Evolutionary conservation across 1,139 yeast genomes (phyloP).

Genomic region (Candida buenavistaensis): DNA sequence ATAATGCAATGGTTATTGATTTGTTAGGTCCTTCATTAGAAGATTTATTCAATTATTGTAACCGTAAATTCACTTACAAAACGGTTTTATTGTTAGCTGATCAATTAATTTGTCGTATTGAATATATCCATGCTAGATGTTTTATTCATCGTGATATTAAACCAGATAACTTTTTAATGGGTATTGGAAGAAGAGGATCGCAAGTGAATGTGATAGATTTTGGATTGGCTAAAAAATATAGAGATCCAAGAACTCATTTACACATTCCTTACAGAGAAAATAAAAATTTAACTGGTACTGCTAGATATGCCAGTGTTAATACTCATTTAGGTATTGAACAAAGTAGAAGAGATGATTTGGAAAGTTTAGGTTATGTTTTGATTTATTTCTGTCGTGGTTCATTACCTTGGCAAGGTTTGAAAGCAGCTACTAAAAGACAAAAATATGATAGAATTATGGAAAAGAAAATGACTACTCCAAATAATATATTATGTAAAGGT

Average conservation of each 20-base stretch:
- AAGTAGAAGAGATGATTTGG: constrained; percentile 94
- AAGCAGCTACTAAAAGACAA: constrained; percentile 95
- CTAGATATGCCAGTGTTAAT: constrained; percentile 92
- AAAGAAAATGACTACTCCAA: constrained; percentile 90
- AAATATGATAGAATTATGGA: constrained; percentile 97
- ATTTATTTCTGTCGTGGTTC: constrained; percentile 95
- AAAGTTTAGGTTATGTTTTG: constrained; percentile 91
- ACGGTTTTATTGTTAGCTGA: constrained; percentile 92
- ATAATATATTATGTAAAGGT: constrained; percentile 87
- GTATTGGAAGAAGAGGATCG: constrained; percentile 91
- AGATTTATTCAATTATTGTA: constrained; percentile 94
- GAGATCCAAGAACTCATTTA: constrained; percentile 93
- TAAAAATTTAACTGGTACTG: constrained; percentile 95
- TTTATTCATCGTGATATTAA: constrained; percentile 91
- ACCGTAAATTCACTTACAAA: constrained; percentile 88
- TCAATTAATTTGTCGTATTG: constrained; percentile 91
- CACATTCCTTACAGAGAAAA: constrained; percentile 97
- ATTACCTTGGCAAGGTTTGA: constrained; percentile 97
- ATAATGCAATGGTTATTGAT: constrained; percentile 96
- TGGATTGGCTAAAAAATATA: constrained; percentile 92
- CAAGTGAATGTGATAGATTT: constrained; percentile 96
- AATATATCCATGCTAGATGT: constrained; percentile 92
- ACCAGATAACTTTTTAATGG: constrained; percentile 97
- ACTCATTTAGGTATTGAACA: constrained; percentile 98
- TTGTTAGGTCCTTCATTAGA: constrained; percentile 93